Percentiles rank a stretch among this genome's conserved stretches.
These are phyloP conservation scores for Lodderomyces pseudojiufengensis DNA, from an alignment of 1,139 yeast genomes.

Conservation along the genomic window DNA sequence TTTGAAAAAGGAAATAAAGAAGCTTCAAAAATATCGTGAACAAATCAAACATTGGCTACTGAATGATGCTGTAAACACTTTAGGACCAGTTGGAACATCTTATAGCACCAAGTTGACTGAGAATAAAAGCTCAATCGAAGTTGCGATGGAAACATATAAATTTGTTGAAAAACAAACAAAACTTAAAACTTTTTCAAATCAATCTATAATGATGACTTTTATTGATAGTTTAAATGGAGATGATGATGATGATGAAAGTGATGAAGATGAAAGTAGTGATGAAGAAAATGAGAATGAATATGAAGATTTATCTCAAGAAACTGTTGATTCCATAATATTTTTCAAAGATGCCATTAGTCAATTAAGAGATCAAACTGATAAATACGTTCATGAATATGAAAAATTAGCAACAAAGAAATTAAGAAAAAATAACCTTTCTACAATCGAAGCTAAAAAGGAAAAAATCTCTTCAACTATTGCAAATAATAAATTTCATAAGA, in stretches of 20 bases:
- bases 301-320: slow-evolving; percentile 31
- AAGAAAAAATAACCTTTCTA: slow-evolving; percentile 36
- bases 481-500: slow-evolving; percentile 38
- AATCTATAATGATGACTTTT: slow-evolving; percentile 45
- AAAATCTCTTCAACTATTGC: slow-evolving; percentile 36
- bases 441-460: slow-evolving; percentile 42
- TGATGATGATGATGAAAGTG: slow-evolving; percentile 14
- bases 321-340: slow-evolving; percentile 31
- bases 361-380: slow-evolving; percentile 33
- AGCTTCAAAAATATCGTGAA: slow-evolving; percentile 89
- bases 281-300: slow-evolving; percentile 14
- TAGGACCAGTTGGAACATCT: slow-evolving; percentile 27
- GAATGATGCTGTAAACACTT: slow-evolving; percentile 44
- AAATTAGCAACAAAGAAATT: slow-evolving; percentile 39
- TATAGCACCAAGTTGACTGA: slow-evolving; percentile 33
- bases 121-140: slow-evolving; percentile 41
- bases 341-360: slow-evolving; percentile 30
- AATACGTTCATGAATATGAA: slow-evolving; percentile 35
- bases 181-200: slow-evolving; percentile 46
- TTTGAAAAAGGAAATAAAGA: slow-evolving; percentile 92
- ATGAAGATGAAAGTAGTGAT: slow-evolving; percentile 11
- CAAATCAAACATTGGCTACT: slow-evolving; percentile 89
- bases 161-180: slow-evolving; percentile 45
- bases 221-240: slow-evolving; percentile 27
- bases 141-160: slow-evolving; percentile 48